A percentile compares a stretch with the other conserved stretches of the same genome.
Conservation (phyloP, 2,329 filamentous ascomycete genomes). For the Fusarium clavum region DNA sequence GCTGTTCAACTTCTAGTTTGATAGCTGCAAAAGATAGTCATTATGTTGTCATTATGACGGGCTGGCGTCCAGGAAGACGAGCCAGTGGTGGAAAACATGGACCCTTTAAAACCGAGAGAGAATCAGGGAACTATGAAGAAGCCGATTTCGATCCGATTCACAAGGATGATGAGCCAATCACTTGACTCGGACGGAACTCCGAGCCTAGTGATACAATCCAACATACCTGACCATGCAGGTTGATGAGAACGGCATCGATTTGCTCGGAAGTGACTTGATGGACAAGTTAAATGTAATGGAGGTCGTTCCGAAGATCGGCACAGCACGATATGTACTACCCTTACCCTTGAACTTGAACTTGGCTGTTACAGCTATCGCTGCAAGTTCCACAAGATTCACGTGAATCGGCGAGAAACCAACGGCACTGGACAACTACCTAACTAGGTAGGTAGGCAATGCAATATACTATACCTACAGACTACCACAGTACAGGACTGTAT, state of each 20-base stretch:
- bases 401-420: not conserved
- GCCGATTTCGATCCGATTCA: constrained; percentile 9
- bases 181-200: not conserved
- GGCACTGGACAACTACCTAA: not conserved
- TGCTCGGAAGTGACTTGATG: not conserved
- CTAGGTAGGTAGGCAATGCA: not conserved
- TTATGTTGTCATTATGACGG: constrained; percentile 17
- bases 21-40: not conserved
- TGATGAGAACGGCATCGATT: not conserved
- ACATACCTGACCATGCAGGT: not conserved
- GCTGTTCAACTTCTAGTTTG: not conserved
- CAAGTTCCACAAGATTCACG: not conserved
- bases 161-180: not conserved
- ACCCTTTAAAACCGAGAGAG: not conserved
- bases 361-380: too few species aligned
- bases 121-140: not conserved
- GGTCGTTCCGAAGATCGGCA: not conserved
- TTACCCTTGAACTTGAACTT: not conserved
- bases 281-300: not conserved
- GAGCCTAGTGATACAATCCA: not conserved
- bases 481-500: too few species aligned
- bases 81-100: not conserved
- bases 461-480: not conserved
- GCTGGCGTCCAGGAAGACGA: not conserved
- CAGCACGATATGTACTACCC: not conserved